These are phyloP conservation scores for Vinca minor DNA, from an alignment of 257 asterid genomes.

Conservation along the genomic window DNA sequence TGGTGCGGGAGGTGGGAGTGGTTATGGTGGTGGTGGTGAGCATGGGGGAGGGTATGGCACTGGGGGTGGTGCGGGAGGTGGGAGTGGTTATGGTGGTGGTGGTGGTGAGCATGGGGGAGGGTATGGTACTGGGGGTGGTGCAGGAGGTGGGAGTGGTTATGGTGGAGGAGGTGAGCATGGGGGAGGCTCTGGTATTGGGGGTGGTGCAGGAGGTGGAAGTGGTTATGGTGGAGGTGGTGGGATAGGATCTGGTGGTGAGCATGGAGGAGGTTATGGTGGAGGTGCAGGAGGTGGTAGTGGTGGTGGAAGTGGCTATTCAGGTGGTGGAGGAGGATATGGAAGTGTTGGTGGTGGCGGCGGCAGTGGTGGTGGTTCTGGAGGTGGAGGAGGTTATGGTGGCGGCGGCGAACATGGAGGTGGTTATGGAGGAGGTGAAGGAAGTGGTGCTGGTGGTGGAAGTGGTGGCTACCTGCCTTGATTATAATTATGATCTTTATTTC, in stretches of 20 bases:
- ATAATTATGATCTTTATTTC: background rate
- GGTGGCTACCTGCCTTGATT: constrained; percentile 27
- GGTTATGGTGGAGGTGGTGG: constrained; percentile 32
- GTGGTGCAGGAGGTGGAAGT: constrained; percentile 32
- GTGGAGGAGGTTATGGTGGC: too few relatives aligned
- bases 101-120: constrained; percentile 24
- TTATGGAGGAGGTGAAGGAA: too few relatives aligned
- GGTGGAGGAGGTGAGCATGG: constrained; percentile 25
- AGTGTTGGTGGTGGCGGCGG: constrained; percentile 24
- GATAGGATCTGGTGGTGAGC: background rate
- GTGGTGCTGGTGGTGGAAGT: too few relatives aligned
- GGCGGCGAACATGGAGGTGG: constrained; percentile 25
- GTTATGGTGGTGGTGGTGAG: constrained; percentile 8
- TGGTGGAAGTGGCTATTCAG: constrained; percentile 16
- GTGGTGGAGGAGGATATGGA: background rate
- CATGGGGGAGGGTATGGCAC: too few relatives aligned
- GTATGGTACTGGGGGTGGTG: constrained; percentile 17
- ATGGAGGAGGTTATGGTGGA: constrained; percentile 31
- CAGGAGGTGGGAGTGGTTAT: constrained; percentile 24
- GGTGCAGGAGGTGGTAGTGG: constrained; percentile 34
- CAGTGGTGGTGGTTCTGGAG: constrained; percentile 4
- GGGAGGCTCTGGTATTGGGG: constrained; percentile 21
- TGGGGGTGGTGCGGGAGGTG: constrained; percentile 20
- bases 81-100: constrained; percentile 24
- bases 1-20: background rate